Conservation (phyloP, 2,329 filamentous ascomycete species). For the Cadophora sp. region DNA sequence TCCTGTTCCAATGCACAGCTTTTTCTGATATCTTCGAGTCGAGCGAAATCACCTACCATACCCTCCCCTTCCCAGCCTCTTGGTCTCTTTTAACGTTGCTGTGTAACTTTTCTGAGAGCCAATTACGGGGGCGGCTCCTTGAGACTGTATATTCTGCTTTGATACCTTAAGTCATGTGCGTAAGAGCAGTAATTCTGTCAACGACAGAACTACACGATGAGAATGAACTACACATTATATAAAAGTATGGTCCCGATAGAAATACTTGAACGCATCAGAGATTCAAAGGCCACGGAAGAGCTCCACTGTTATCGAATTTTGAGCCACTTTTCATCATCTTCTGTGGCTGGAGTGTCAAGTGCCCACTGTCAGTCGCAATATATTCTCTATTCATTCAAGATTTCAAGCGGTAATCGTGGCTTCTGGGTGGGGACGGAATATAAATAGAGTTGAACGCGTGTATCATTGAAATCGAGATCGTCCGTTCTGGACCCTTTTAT, state of each 20-base stretch:
- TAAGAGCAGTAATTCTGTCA: no score
- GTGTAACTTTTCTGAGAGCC: no score
- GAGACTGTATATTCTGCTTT: no score
- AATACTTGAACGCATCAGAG: not conserved
- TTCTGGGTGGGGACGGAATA: conserved; percentile 12
- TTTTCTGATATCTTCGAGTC: no score
- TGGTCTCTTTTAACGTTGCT: no score
- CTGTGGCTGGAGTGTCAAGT: not conserved
- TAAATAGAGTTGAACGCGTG: conserved; percentile 26
- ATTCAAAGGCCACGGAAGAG: not conserved
- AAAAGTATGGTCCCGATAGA: not conserved
- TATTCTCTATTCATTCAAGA: not conserved
- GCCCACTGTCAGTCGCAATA: not conserved
- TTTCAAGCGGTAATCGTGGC: not conserved
- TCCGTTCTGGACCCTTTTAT: conserved; percentile 9
- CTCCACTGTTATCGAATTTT: not conserved
- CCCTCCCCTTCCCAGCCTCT: no score
- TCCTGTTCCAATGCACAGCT: no score
- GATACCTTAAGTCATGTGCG: no score
- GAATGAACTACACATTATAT: no score
- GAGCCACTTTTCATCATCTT: not conserved
- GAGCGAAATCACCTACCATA: no score
- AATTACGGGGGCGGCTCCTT: no score
- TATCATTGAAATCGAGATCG: conserved; percentile 1
- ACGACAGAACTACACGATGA: no score